Evolutionary conservation across 129 eudicot genomes (phyloP).

Genomic region (Artemisia annua): DNA sequence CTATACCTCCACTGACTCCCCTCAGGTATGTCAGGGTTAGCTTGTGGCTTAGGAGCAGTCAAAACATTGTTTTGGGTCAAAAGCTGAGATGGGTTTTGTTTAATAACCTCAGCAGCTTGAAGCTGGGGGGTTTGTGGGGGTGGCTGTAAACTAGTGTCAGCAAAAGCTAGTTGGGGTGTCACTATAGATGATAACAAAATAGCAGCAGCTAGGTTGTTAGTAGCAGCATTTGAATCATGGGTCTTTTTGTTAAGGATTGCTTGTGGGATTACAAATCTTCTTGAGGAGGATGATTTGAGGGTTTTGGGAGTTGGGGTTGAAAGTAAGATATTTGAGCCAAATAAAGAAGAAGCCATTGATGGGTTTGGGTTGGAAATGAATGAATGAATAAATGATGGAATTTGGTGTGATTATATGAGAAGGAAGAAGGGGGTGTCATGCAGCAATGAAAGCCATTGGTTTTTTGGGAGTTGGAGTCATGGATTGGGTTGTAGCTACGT

Average conservation of each 20-base stretch:
- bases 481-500: slow-evolving; percentile 50
- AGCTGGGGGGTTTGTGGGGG: slow-evolving; percentile 45
- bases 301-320: slow-evolving; percentile 76
- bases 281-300: slow-evolving; percentile 17
- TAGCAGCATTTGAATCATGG: slow-evolving; percentile 47
- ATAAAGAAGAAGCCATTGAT: slow-evolving; percentile 61
- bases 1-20: slow-evolving; percentile 92
- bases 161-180: slow-evolving; percentile 48
- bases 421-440: slow-evolving; percentile 31
- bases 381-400: neutral
- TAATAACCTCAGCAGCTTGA: slow-evolving; percentile 39
- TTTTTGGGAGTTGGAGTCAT: slow-evolving; percentile 17
- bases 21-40: slow-evolving; percentile 74
- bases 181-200: slow-evolving; percentile 56
- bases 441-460: slow-evolving; percentile 46
- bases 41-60: slow-evolving; percentile 78
- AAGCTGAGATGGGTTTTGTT: slow-evolving; percentile 42
- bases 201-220: slow-evolving; percentile 20
- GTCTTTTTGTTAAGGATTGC: slow-evolving; percentile 45
- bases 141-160: slow-evolving; percentile 42
- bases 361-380: slow-evolving; percentile 10
- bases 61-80: slow-evolving; percentile 55
- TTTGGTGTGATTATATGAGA: slow-evolving; percentile 29
- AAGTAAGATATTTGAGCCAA: slow-evolving; percentile 50
- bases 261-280: slow-evolving; percentile 46